Evolutionary conservation across 805 yeast genomes (phyloP).

Genomic region (Geotrichum ghanense): DNA sequence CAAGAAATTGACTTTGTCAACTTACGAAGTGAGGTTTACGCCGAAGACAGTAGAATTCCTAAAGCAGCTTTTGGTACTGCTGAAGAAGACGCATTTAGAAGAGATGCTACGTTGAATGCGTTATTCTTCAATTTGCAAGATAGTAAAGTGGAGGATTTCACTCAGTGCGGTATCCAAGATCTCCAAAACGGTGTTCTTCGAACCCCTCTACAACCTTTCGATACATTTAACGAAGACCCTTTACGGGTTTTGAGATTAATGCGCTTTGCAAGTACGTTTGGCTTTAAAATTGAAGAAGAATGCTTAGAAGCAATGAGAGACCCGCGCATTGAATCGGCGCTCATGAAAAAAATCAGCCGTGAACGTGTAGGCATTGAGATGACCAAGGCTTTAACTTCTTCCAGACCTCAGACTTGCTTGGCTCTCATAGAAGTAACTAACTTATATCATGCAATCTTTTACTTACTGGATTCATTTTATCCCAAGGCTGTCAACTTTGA

Average conservation of each 20-base stretch:
- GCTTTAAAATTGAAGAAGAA: slow-evolving; percentile 49
- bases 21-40: slow-evolving; percentile 75
- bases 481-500: slow-evolving; percentile 3
- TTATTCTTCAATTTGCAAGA: slow-evolving; percentile 73
- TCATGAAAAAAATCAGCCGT: slow-evolving; percentile 21
- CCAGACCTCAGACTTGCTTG: slow-evolving; percentile 53
- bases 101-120: slow-evolving; percentile 95
- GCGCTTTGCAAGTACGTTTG: slow-evolving; percentile 73
- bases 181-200: slow-evolving; percentile 57
- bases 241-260: slow-evolving; percentile 75
- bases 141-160: slow-evolving; percentile 69
- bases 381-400: slow-evolving; percentile 35
- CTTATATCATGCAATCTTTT: slow-evolving; percentile 50
- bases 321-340: slow-evolving; percentile 42
- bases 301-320: slow-evolving; percentile 54
- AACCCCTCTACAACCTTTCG: slow-evolving; percentile 77
- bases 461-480: slow-evolving; percentile 20
- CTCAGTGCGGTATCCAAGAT: slow-evolving; percentile 66
- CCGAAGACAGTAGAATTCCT: slow-evolving; percentile 81
- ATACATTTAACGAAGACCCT: slow-evolving; percentile 91
- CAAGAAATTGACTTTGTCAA: slow-evolving; percentile 92
- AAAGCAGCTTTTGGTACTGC: slow-evolving; percentile 77
- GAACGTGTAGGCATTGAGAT: slow-evolving; percentile 3
- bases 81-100: slow-evolving; percentile 75
- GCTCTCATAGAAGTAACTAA: slow-evolving; percentile 42